phyloP scores from a whole-genome alignment of 2,329 filamentous ascomycete genomes.

The Erysiphe pulchra region DNA sequence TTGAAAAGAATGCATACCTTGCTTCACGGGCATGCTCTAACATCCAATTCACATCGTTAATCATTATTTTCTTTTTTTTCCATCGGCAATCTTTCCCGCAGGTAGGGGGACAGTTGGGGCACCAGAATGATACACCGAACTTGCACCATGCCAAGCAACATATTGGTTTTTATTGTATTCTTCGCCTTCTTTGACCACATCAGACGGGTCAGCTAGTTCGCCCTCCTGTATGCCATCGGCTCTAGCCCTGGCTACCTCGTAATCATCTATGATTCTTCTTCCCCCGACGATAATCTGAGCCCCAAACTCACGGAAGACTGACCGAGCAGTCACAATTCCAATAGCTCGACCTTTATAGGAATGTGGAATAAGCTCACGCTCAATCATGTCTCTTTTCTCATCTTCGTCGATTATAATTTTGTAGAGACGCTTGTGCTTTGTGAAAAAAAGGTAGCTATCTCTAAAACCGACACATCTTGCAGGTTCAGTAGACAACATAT shows the following conservation, averaged over 20 bases:
- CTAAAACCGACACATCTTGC: conserved; percentile 91
- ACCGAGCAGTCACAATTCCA: conserved; percentile 84
- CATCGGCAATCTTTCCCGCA: conserved; percentile 45
- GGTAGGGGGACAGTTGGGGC: conserved; percentile 51
- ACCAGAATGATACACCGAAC: conserved; percentile 76
- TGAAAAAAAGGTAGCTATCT: conserved; percentile 97
- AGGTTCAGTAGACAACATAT: conserved; percentile 97
- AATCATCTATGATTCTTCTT: conserved; percentile 67
- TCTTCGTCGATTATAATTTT: conserved; percentile 96
- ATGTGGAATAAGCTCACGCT: conserved; percentile 83
- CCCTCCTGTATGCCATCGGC: conserved; percentile 65
- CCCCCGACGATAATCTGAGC: conserved; percentile 84
- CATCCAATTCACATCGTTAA: conserved; percentile 93
- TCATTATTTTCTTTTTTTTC: conserved; percentile 62
- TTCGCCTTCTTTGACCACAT: conserved; percentile 52
- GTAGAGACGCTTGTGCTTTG: conserved; percentile 85
- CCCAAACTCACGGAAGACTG: conserved; percentile 91
- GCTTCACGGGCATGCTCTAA: conserved; percentile 79
- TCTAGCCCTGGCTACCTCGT: conserved; percentile 50
- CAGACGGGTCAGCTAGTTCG: conserved; percentile 73
- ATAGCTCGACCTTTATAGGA: conserved; percentile 97
- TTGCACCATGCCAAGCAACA: conserved; percentile 94
- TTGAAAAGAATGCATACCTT: conserved; percentile 27
- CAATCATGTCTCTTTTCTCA: conserved; percentile 93
- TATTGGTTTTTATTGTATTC: conserved; percentile 98